Base-by-base conservation (phyloP, 73 alveolate species). In the Paramecium tetraurelia region DNA sequence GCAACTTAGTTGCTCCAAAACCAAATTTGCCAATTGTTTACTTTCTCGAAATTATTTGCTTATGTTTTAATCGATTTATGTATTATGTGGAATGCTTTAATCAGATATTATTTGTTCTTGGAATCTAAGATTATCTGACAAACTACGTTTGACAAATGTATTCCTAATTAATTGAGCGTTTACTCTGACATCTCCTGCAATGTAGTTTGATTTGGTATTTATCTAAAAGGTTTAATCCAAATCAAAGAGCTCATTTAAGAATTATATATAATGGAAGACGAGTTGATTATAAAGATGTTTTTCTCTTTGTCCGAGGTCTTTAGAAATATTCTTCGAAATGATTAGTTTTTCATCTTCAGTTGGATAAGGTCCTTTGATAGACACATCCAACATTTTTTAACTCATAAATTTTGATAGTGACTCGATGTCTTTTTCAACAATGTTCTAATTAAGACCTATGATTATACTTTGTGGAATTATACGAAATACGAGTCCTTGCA, bases 221-320 rank as follows among this genome's bases (percentile, higher is more conserved):
- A 43, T 5, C 12, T 10, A 31, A 2, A 8, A 22, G 4, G 9
- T 14, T 16, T 14, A 9, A 43, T 72, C 46, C 10, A 35, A 72
- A 7, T 72, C 86, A 18, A 72, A 72, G 2, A 72, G 86, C 40
- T 72, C 59, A 16, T 14, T 72, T 3, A 72, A 9, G n/a, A 72
- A 72, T 21, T 40, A 36, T 5, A 2, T 14, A 72, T 72, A 72
- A 72, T 72, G 86, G 5, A 36, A 35, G 10, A 72, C 16, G 14
- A 72, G n/a, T 72, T 72, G 12, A 36, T 72, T 72, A 20, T 72
- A 72, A 38, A 40, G 86, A 72, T 72, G 86, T 29, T 72, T 72
- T 14, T 22, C 63, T 72, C 21, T 72, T 22, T 33, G 4, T 9
- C 27, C 3, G 16, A 72, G 1, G 38, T 72, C 86, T 5, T 72